Evolutionary conservation across 139 green algal genomes (phyloP).

Genomic region (Ettlia oleoabundans): DNA sequence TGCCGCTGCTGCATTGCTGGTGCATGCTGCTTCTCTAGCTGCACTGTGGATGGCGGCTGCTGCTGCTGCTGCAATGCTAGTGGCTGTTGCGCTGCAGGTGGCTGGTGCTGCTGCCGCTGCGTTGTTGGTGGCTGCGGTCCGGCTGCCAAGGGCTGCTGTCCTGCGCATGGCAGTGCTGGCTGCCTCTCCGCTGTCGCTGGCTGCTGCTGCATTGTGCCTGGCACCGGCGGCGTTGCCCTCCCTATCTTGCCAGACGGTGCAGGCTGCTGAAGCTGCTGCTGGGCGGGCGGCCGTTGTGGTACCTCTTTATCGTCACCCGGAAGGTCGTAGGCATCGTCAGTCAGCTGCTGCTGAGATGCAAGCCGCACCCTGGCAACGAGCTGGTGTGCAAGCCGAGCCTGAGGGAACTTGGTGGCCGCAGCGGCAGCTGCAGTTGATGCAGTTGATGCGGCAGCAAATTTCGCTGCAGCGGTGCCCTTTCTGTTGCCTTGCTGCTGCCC

Average conservation of each 20-base stretch:
- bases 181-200: too few species aligned
- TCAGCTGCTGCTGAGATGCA: background rate
- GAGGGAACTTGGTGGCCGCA: background rate
- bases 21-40: background rate
- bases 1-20: background rate
- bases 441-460: background rate
- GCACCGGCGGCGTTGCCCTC: too few species aligned
- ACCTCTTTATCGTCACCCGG: background rate
- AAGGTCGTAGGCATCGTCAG: background rate
- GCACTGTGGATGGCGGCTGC: background rate
- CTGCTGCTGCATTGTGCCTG: too few species aligned
- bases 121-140: too few species aligned
- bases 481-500: background rate
- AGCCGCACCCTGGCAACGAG: background rate
- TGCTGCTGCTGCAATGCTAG: constrained; percentile 1
- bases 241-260: too few species aligned
- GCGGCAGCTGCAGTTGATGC: background rate
- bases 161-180: too few species aligned
- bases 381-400: background rate
- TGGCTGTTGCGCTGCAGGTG: background rate
- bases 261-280: background rate
- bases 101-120: background rate
- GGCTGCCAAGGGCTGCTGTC: too few species aligned
- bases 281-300: background rate
- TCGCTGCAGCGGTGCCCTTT: background rate